Evolutionary conservation across 345 rosid genomes (phyloP).

Genomic region (Dovyalis caffra): DNA sequence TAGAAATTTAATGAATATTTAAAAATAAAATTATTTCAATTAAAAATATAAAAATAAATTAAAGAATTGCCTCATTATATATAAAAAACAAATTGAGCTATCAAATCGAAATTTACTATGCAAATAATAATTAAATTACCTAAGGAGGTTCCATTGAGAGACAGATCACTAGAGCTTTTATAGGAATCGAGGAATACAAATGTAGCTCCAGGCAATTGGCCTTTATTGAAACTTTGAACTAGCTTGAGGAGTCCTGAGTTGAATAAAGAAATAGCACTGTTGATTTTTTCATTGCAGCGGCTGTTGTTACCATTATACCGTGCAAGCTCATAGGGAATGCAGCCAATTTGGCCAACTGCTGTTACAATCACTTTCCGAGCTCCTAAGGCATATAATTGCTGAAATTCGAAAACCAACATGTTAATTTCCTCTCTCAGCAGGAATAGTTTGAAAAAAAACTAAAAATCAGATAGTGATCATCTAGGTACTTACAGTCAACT

Average conservation of each 20-base stretch:
- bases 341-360: slow-evolving; percentile 76
- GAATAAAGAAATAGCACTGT: slow-evolving; percentile 59
- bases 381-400: slow-evolving; percentile 67
- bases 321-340: slow-evolving; percentile 91
- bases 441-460: not conserved
- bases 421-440: not conserved
- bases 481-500: slow-evolving; percentile 46
- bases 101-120: no score
- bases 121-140: not conserved
- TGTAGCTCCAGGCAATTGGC: slow-evolving; percentile 67
- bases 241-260: slow-evolving; percentile 59
- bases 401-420: not conserved
- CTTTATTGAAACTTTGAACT: slow-evolving; percentile 59
- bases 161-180: slow-evolving; percentile 52
- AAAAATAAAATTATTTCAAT: no score
- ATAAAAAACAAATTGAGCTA: no score
- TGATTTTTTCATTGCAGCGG: slow-evolving; percentile 73
- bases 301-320: slow-evolving; percentile 50
- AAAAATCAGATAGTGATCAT: no score
- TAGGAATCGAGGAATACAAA: slow-evolving; percentile 74
- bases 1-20: no score
- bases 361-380: slow-evolving; percentile 77
- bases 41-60: no score
- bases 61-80: no score
- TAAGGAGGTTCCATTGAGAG: slow-evolving; percentile 35